Percentiles rank a stretch among this genome's conserved stretches.
These are phyloP conservation scores for Vitellaria paradoxa DNA, from an alignment of 179 eudicot genomes.

Conservation along the genomic window DNA sequence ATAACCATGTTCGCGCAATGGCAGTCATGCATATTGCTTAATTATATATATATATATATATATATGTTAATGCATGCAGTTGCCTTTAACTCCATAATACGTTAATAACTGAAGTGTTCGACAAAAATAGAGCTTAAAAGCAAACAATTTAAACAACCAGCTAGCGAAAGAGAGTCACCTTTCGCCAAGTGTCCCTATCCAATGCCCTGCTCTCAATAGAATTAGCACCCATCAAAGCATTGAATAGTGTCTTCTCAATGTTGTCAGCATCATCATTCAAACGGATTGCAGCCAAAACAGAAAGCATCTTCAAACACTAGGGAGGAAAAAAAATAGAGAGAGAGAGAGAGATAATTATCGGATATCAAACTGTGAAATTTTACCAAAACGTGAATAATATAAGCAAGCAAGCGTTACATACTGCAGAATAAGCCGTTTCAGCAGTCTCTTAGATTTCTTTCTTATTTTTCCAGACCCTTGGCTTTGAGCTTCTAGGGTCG, in stretches of 20 bases:
- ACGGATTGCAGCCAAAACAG: slow-evolving; percentile 86
- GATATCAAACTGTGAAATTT: neutral
- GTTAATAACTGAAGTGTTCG: too few relatives aligned
- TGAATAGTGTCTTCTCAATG: slow-evolving; percentile 61
- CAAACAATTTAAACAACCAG: too few relatives aligned
- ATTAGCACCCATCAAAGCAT: slow-evolving; percentile 60
- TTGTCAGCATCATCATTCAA: slow-evolving; percentile 73
- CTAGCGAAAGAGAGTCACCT: too few relatives aligned
- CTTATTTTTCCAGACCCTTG: slow-evolving; percentile 91
- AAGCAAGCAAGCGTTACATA: slow-evolving; percentile 34
- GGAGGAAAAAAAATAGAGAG: slow-evolving; percentile 2
- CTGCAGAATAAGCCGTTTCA: slow-evolving; percentile 79
- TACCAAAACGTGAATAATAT: neutral
- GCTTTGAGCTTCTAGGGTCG: slow-evolving; percentile 42
- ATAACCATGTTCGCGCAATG: too few relatives aligned
- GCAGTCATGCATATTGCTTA: too few relatives aligned
- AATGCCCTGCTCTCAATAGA: too few relatives aligned
- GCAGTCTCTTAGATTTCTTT: slow-evolving; percentile 88
- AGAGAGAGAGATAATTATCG: neutral
- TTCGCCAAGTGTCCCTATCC: too few relatives aligned
- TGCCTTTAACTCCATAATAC: too few relatives aligned
- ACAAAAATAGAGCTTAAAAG: too few relatives aligned
- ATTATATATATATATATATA: too few relatives aligned
- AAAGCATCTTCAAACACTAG: slow-evolving; percentile 59
- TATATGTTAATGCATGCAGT: too few relatives aligned